Conservation (phyloP, 2,329 filamentous ascomycete genomes). For the Coniochaeta sp. region DNA sequence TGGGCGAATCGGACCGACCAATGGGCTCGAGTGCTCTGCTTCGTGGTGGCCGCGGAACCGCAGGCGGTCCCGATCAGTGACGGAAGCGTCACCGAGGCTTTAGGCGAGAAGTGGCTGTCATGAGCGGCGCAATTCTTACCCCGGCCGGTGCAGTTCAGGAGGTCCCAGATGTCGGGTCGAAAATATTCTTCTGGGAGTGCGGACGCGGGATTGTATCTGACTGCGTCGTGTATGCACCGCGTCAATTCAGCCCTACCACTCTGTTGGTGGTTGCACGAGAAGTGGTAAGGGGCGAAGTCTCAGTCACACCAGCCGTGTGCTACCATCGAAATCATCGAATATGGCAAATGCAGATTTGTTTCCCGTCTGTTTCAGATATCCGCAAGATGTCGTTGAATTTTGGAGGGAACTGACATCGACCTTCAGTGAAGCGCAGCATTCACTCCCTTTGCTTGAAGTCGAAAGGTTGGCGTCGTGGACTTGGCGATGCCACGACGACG, state of each 20-base stretch:
- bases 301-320: not conserved
- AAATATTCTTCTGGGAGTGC: not conserved
- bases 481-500: not conserved
- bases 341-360: too few species aligned
- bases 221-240: not conserved
- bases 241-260: not conserved
- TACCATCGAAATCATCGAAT: too few species aligned
- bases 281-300: not conserved
- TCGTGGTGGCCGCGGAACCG: conserved; percentile 16
- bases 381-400: not conserved
- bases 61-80: conserved; percentile 15
- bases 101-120: conserved; percentile 2
- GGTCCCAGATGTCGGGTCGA: not conserved
- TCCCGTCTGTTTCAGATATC: not conserved
- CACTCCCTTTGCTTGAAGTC: not conserved
- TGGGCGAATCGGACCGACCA: conserved; percentile 18
- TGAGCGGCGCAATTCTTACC: not conserved
- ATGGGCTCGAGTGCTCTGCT: conserved; percentile 17
- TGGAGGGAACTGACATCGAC: not conserved
- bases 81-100: not conserved
- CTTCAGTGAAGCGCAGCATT: not conserved
- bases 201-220: not conserved
- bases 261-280: not conserved
- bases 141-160: not conserved
- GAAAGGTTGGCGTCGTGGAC: not conserved